These are phyloP conservation scores for Bruguiera parviflora DNA, from an alignment of 345 rosid genomes.

Conservation along the genomic window DNA sequence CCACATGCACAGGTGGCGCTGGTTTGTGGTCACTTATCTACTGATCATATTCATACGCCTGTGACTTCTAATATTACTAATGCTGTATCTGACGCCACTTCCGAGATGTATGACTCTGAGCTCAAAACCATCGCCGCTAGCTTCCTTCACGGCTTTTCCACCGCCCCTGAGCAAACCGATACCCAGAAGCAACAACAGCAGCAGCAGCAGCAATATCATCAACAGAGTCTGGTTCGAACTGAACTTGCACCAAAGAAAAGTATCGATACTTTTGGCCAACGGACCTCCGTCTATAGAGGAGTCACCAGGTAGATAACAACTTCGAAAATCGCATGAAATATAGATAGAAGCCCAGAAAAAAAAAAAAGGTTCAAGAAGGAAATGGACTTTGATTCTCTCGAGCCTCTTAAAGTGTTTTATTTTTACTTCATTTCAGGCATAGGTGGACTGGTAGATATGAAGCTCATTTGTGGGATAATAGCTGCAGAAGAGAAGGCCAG, in stretches of 20 bases:
- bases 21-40: slow-evolving; percentile 20
- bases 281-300: slow-evolving; percentile 86
- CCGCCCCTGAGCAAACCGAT: slow-evolving; percentile 17
- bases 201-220: slow-evolving; percentile 25
- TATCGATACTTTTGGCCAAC: slow-evolving; percentile 77
- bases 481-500: slow-evolving; percentile 92
- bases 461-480: slow-evolving; percentile 95
- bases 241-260: slow-evolving; percentile 48
- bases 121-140: slow-evolving; percentile 74
- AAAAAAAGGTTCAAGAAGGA: too few relatives aligned
- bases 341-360: not conserved
- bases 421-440: slow-evolving; percentile 40
- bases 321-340: not conserved
- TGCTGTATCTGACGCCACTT: slow-evolving; percentile 1
- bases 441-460: slow-evolving; percentile 97
- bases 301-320: slow-evolving; percentile 59
- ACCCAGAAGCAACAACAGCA: slow-evolving; percentile 26
- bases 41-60: slow-evolving; percentile 17
- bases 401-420: not conserved
- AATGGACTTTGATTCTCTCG: not conserved
- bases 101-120: slow-evolving; percentile 58
- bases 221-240: slow-evolving; percentile 18
- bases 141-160: slow-evolving; percentile 57
- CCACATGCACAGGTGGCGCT: slow-evolving; percentile 3
- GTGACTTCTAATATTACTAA: slow-evolving; percentile 24